Conservation (phyloP, 208 protist species). For the Acanthamoeba triangularis region DNA sequence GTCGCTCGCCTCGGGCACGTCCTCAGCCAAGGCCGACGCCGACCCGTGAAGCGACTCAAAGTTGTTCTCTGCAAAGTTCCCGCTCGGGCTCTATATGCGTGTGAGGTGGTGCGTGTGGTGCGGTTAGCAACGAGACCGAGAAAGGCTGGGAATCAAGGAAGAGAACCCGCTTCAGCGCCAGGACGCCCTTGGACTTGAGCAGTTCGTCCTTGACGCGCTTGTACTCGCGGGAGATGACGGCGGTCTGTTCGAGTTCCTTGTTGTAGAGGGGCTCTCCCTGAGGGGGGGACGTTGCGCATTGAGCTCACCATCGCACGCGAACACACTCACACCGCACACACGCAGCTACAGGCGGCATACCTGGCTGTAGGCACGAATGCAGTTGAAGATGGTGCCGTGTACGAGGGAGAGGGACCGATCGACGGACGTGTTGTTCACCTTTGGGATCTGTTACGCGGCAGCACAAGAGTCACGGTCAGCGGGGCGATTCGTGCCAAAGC, state of each 20-base stretch:
- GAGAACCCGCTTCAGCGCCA: constrained; percentile 35
- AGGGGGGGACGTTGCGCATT: too few relatives aligned
- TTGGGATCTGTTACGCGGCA: constrained; percentile 81
- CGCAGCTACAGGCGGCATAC: not conserved
- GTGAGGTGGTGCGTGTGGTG: not conserved
- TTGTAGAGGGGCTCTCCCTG: constrained; percentile 65
- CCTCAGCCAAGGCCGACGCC: not conserved
- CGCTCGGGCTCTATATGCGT: constrained; percentile 4
- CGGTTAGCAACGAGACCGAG: not conserved
- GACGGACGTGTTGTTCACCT: constrained; percentile 95
- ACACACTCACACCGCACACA: not conserved
- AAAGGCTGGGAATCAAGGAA: not conserved
- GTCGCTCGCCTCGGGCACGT: constrained; percentile 64
- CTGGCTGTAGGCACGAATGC: constrained; percentile 68
- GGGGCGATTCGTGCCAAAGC: not conserved
- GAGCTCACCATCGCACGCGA: too few relatives aligned
- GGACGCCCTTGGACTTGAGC: constrained; percentile 65
- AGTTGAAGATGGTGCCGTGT: constrained; percentile 91
- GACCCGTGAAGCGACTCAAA: not conserved
- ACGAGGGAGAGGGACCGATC: constrained; percentile 93
- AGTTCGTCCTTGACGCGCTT: constrained; percentile 62
- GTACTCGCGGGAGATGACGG: constrained; percentile 39
- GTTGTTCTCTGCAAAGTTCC: not conserved
- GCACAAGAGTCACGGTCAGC: not conserved
- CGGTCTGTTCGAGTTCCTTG: constrained; percentile 43